Evolutionary conservation across 345 rosid genomes (phyloP).

Genomic region (Carallia pectinifolia): DNA sequence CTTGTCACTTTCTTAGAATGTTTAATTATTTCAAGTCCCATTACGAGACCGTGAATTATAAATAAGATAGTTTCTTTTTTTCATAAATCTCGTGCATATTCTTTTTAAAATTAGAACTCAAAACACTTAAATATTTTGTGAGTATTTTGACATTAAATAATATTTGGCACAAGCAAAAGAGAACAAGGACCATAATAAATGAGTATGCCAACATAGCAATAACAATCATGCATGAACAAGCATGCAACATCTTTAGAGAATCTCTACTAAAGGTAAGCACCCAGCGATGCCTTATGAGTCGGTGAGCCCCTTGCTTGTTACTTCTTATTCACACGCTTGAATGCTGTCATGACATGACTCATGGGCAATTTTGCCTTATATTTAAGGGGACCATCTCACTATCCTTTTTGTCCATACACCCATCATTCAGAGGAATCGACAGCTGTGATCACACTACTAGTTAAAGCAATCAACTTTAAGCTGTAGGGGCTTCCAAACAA

Average conservation of each 20-base stretch:
- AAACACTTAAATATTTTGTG: too few species aligned
- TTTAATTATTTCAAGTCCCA: too few species aligned
- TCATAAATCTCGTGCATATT: too few species aligned
- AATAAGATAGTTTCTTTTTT: too few species aligned
- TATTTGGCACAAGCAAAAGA: not conserved
- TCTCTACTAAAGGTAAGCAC: not conserved
- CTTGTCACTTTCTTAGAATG: too few species aligned
- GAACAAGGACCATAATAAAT: not conserved
- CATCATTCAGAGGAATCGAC: conserved; percentile 21
- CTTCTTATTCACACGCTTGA: not conserved
- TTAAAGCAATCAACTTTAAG: conserved; percentile 6
- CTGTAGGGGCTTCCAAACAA: conserved; percentile 21
- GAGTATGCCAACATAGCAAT: conserved; percentile 3
- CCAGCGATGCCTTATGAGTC: not conserved
- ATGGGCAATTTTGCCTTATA: not conserved
- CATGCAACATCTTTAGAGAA: not conserved
- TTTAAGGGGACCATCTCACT: not conserved
- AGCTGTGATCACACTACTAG: conserved; percentile 17
- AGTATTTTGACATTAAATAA: too few species aligned
- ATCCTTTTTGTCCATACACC: not conserved
- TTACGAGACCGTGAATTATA: too few species aligned
- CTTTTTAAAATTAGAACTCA: too few species aligned
- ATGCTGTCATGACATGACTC: not conserved
- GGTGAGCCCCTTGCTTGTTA: not conserved
- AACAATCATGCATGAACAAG: not conserved